A percentile compares a stretch with the other conserved stretches of the same genome.
phyloP scores from a whole-genome alignment of 1,284 basidiomycete genomes.

The Rhizopogon parksii region DNA sequence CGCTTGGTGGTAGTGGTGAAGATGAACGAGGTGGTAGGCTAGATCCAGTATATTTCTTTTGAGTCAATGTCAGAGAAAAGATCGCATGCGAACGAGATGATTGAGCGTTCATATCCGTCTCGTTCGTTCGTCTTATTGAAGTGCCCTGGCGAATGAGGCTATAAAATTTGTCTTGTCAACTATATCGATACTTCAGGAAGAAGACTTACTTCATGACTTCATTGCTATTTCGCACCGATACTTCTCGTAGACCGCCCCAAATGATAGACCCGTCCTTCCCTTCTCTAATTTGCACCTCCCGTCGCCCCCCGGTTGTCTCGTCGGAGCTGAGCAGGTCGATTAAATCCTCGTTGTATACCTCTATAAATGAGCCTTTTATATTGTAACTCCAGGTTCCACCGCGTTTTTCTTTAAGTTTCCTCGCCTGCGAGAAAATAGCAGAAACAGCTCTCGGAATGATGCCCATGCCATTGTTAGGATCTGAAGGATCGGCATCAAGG shows the following conservation, averaged over 20 bases:
- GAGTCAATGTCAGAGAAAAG: slow-evolving; percentile 91
- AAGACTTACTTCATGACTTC: slow-evolving; percentile 87
- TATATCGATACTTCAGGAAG: neutral
- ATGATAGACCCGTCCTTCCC: slow-evolving; percentile 95
- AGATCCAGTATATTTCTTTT: slow-evolving; percentile 72
- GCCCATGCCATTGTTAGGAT: slow-evolving; percentile 76
- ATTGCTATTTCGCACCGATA: slow-evolving; percentile 71
- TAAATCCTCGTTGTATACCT: slow-evolving; percentile 97
- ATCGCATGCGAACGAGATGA: slow-evolving; percentile 98
- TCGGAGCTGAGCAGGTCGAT: slow-evolving; percentile 81
- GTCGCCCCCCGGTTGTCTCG: slow-evolving; percentile 53
- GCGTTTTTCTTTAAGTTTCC: slow-evolving; percentile 69
- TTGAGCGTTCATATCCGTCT: slow-evolving; percentile 98
- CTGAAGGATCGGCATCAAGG: slow-evolving; percentile 72
- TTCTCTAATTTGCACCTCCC: slow-evolving; percentile 93
- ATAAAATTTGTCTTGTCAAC: slow-evolving; percentile 10
- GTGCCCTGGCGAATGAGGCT: slow-evolving; percentile 84
- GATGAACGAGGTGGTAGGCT: slow-evolving; percentile 63
- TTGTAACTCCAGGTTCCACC: slow-evolving; percentile 66
- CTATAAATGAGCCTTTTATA: slow-evolving; percentile 86
- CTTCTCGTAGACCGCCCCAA: slow-evolving; percentile 92
- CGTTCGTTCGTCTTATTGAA: slow-evolving; percentile 86
- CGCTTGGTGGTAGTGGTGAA: slow-evolving; percentile 63
- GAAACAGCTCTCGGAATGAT: slow-evolving; percentile 94
- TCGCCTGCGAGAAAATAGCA: slow-evolving; percentile 80